These are phyloP conservation scores for Penicillium sp. DNA, from an alignment of 2,329 filamentous ascomycete genomes.

Conservation along the genomic window DNA sequence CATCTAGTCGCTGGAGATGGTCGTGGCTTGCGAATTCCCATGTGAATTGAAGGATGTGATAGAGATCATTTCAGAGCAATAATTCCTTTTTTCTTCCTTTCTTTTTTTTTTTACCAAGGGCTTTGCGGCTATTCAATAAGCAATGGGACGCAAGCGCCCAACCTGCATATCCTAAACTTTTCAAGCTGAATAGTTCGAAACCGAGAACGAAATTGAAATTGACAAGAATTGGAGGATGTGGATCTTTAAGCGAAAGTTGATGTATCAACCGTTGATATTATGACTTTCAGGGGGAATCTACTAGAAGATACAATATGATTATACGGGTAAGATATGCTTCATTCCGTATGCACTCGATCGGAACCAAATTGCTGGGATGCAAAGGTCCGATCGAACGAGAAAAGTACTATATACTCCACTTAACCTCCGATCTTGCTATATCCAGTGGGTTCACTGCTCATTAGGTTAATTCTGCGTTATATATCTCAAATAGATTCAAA, in stretches of 20 bases:
- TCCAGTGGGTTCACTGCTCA: no score
- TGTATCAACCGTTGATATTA: conserved; percentile 3
- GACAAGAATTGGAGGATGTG: neutral
- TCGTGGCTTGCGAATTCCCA: neutral
- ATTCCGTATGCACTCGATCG: conserved; percentile 7
- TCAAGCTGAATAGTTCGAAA: neutral
- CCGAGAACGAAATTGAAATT: neutral
- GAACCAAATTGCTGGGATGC: conserved; percentile 18
- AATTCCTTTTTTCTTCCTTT: neutral
- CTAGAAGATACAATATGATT: neutral
- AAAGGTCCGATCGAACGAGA: conserved; percentile 2
- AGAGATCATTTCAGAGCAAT: neutral
- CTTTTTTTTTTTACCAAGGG: neutral
- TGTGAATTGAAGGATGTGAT: conserved; percentile 4
- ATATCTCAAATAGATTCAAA: no score
- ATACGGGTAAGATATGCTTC: no score
- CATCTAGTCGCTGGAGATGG: conserved; percentile 3
- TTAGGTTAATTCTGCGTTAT: no score
- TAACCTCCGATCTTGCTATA: neutral
- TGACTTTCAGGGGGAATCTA: neutral
- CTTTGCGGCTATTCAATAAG: conserved; percentile 10
- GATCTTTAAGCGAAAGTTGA: conserved; percentile 1
- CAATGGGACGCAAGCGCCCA: conserved; percentile 4
- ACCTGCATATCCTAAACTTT: no score
- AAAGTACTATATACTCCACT: neutral